These are phyloP conservation scores for Calonectria pseudoturangicola DNA, from an alignment of 2,329 filamentous ascomycete species.

Conservation along the genomic window DNA sequence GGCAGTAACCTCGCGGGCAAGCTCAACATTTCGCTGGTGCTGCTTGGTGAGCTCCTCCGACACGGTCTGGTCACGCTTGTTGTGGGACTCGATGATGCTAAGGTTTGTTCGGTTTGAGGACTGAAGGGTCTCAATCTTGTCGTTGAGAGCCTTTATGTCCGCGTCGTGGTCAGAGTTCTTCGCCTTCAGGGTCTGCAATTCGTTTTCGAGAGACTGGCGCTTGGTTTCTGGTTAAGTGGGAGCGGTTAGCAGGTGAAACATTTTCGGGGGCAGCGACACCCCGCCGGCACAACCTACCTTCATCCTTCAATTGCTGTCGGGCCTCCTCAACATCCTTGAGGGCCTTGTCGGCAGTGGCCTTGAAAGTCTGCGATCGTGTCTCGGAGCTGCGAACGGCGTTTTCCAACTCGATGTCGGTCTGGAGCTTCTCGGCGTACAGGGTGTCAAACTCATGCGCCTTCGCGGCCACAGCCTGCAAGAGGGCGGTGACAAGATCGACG, in stretches of 20 bases:
- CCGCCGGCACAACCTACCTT: slow-evolving; percentile 75
- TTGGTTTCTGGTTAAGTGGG: slow-evolving; percentile 77
- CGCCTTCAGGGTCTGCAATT: slow-evolving; percentile 86
- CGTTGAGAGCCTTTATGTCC: slow-evolving; percentile 84
- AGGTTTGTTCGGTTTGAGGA: slow-evolving; percentile 94
- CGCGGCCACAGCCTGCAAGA: slow-evolving; percentile 83
- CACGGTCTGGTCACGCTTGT: slow-evolving; percentile 88
- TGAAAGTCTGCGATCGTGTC: slow-evolving; percentile 87
- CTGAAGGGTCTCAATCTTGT: slow-evolving; percentile 90
- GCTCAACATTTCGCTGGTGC: slow-evolving; percentile 89
- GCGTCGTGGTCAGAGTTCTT: slow-evolving; percentile 84
- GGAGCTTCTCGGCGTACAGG: slow-evolving; percentile 90
- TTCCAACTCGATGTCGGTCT: slow-evolving; percentile 93
- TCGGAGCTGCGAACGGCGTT: slow-evolving; percentile 90
- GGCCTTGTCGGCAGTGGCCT: slow-evolving; percentile 87
- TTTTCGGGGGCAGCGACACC: not conserved
- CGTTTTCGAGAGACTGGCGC: slow-evolving; percentile 84
- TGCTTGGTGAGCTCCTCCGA: slow-evolving; percentile 91
- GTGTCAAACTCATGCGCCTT: slow-evolving; percentile 90
- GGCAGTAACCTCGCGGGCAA: slow-evolving; percentile 86
- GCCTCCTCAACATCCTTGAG: slow-evolving; percentile 89
- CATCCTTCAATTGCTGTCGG: slow-evolving; percentile 85
- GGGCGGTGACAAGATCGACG: slow-evolving; percentile 82
- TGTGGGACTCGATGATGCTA: slow-evolving; percentile 92
- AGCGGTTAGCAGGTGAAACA: slow-evolving; percentile 39